A percentile compares a stretch with the other conserved stretches of the same genome.
Conservation (phyloP, 148 eudicot genomes). For the Polygonum aviculare region DNA sequence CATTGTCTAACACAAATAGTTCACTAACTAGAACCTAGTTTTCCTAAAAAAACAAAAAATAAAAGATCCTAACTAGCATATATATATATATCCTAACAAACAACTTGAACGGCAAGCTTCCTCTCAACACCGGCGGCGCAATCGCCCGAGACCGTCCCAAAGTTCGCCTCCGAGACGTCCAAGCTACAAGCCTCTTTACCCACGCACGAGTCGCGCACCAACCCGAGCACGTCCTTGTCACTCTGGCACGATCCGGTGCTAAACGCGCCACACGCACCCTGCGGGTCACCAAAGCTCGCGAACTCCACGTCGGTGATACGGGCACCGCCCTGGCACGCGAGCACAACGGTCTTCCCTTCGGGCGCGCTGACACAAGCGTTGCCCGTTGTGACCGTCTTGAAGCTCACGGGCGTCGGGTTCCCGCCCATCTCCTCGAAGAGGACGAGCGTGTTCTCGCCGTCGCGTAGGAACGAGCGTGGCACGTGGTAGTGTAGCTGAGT, state of each 20-base stretch:
- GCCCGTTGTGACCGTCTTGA: neutral
- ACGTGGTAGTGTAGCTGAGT: neutral
- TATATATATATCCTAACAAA: neutral
- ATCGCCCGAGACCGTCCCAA: neutral
- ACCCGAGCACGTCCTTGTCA: neutral
- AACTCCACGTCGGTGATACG: neutral
- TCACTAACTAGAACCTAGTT: neutral
- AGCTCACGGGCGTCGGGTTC: neutral
- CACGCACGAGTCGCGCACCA: neutral
- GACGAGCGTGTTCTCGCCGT: neutral
- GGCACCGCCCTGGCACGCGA: neutral
- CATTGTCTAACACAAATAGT: neutral
- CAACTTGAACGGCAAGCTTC: neutral
- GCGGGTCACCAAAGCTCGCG: neutral
- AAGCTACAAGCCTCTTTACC: constrained; percentile 1
- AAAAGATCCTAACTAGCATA: neutral
- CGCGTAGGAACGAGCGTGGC: neutral
- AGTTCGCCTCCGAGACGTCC: neutral
- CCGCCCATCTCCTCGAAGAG: constrained; percentile 8
- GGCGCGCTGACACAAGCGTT: neutral
- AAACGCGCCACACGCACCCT: neutral
- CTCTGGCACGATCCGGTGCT: neutral
- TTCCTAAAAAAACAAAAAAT: neutral
- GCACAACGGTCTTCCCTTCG: neutral
- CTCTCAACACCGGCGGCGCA: neutral